Conservation (phyloP, 1,139 yeast species). For the Suhomyces maxii region DNA sequence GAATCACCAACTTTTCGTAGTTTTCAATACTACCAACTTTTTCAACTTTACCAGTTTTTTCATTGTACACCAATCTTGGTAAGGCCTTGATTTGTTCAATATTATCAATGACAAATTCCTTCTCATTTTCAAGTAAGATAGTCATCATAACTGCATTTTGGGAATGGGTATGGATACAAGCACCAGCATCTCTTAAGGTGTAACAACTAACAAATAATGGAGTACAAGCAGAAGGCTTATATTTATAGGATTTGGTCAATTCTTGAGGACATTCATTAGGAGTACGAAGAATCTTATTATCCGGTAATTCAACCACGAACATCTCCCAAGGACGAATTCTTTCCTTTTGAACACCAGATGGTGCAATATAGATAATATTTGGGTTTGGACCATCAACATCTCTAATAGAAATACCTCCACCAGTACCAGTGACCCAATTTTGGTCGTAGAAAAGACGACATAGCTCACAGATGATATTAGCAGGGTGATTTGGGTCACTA, state of each 20-base stretch:
- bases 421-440: constrained; percentile 95
- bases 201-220: constrained; percentile 84
- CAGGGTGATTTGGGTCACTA: constrained; percentile 70
- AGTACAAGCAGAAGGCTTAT: constrained; percentile 90
- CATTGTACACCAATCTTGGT: constrained; percentile 49
- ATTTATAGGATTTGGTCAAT: constrained; percentile 44
- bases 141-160: constrained; percentile 84
- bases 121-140: constrained; percentile 57
- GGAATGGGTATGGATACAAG: constrained; percentile 94
- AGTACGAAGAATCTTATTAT: constrained; percentile 55
- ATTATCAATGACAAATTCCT: constrained; percentile 70
- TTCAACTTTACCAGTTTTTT: constrained; percentile 46
- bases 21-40: constrained; percentile 68
- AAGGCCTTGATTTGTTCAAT: constrained; percentile 93
- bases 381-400: constrained; percentile 48
- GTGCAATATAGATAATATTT: constrained; percentile 72
- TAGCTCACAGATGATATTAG: constrained; percentile 78
- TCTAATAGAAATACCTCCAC: constrained; percentile 88
- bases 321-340: constrained; percentile 78
- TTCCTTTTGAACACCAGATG: constrained; percentile 95
- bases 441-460: constrained; percentile 75
- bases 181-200: constrained; percentile 74
- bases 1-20: constrained; percentile 75
- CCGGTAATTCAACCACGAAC: constrained; percentile 67
- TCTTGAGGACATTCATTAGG: constrained; percentile 52